Percentiles rank a stretch among this genome's conserved stretches.
Evolutionary conservation across 805 yeast genomes (phyloP).

Genomic region (Yamadazyma sp.): DNA sequence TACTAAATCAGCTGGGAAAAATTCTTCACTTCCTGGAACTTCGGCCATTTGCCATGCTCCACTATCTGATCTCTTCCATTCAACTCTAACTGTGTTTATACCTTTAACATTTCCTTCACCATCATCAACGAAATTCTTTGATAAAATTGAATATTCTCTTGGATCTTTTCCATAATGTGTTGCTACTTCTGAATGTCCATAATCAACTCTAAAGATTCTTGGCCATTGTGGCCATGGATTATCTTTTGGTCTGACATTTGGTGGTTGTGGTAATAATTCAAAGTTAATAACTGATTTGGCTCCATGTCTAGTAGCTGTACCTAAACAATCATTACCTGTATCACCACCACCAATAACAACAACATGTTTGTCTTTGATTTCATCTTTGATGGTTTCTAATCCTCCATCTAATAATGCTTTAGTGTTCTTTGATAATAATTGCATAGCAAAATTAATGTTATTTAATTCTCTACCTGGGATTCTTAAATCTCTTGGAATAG

Average conservation of each 20-base stretch:
- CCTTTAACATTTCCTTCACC: conserved; percentile 94
- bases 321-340: conserved; percentile 98
- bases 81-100: conserved; percentile 93
- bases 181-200: conserved; percentile 94
- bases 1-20: conserved; percentile 92
- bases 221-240: conserved; percentile 99
- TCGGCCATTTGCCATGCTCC: conserved; percentile 99
- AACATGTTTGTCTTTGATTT: conserved; percentile 81
- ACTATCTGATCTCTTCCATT: conserved; percentile 92
- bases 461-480: conserved; percentile 91
- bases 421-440: conserved; percentile 79
- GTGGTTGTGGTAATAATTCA: conserved; percentile 92
- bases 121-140: conserved; percentile 94
- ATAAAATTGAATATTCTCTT: conserved; percentile 91
- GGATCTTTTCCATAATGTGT: conserved; percentile 97
- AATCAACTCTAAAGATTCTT: conserved; percentile 93
- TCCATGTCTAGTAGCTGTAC: conserved; percentile 96
- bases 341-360: conserved; percentile 99
- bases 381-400: conserved; percentile 69
- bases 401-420: conserved; percentile 81
- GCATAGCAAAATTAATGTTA: conserved; percentile 94
- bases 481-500: conserved; percentile 91
- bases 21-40: conserved; percentile 90
- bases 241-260: conserved; percentile 80
- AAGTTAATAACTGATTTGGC: conserved; percentile 92